Percentiles rank a stretch among this genome's conserved stretches.
These are phyloP conservation scores for Clavispora phyllophila DNA, from an alignment of 805 yeast species.

Conservation along the genomic window DNA sequence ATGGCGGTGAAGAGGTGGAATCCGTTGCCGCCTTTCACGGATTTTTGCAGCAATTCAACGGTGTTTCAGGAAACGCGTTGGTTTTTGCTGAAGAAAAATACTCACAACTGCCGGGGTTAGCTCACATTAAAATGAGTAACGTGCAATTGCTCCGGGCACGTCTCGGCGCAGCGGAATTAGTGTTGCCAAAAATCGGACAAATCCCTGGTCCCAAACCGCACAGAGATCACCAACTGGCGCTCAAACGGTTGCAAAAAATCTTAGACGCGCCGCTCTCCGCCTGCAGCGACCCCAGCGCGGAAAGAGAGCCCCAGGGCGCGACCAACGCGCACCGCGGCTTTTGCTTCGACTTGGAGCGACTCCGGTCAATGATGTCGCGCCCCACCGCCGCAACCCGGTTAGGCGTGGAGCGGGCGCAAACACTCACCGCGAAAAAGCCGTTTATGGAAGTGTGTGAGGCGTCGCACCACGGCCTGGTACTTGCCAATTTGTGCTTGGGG, in stretches of 20 bases:
- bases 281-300: not conserved
- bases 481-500: slow-evolving; percentile 16
- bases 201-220: not conserved
- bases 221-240: not conserved
- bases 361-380: slow-evolving; percentile 20
- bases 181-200: not conserved
- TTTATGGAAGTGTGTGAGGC: slow-evolving; percentile 50
- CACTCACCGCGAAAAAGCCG: slow-evolving; percentile 35
- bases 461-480: slow-evolving; percentile 23
- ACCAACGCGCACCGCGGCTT: not conserved
- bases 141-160: slow-evolving; percentile 4
- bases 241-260: not conserved
- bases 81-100: slow-evolving; percentile 3
- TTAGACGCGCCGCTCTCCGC: not conserved
- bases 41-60: slow-evolving; percentile 11
- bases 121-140: slow-evolving; percentile 9
- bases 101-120: slow-evolving; percentile 1
- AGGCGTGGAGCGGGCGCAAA: slow-evolving; percentile 33
- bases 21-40: slow-evolving; percentile 2
- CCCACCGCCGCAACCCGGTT: slow-evolving; percentile 38
- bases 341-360: slow-evolving; percentile 10
- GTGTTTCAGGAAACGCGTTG: slow-evolving; percentile 10
- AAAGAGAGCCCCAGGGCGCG: not conserved
- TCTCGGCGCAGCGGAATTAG: not conserved
- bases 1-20: not conserved